Evolutionary conservation across 2,329 filamentous ascomycete species (phyloP).

Genomic region (Arthrobotrys pseudoclavata): DNA sequence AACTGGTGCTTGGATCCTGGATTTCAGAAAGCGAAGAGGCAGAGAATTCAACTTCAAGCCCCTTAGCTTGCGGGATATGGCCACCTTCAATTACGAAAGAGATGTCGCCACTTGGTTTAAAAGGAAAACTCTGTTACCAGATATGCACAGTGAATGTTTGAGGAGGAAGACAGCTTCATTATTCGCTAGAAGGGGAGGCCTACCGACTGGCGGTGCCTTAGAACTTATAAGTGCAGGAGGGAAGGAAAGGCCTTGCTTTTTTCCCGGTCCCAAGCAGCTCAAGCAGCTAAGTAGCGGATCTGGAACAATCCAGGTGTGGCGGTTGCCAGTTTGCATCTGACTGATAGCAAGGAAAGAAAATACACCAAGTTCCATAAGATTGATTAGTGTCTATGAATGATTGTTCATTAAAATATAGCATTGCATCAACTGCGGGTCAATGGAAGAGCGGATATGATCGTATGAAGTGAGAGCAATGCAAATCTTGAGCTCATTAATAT

Average conservation of each 20-base stretch:
- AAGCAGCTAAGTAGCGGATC: constrained; percentile 41
- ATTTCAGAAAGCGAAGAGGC: constrained; percentile 28
- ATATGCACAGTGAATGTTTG: constrained; percentile 38
- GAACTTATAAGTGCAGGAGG: constrained; percentile 49
- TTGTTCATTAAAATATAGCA: background rate
- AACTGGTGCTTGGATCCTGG: constrained; percentile 47
- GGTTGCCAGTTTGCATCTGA: constrained; percentile 32
- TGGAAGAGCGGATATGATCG: constrained; percentile 7
- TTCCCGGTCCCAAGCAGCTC: constrained; percentile 36
- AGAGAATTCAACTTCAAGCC: background rate
- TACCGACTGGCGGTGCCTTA: constrained; percentile 44
- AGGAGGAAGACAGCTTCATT: constrained; percentile 27
- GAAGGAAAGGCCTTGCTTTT: constrained; percentile 42
- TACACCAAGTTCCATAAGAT: constrained; percentile 28
- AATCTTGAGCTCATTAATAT: background rate
- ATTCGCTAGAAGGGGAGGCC: constrained; percentile 31
- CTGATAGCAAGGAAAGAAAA: constrained; percentile 19
- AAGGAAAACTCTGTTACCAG: constrained; percentile 18
- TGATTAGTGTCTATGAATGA: constrained; percentile 29
- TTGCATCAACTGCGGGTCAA: constrained; percentile 4
- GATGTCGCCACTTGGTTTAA: constrained; percentile 2
- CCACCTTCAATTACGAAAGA: constrained; percentile 14
- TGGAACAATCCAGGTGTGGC: constrained; percentile 55
- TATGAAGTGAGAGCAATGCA: background rate
- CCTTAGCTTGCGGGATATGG: background rate